Percentiles rank a stretch among this genome's conserved stretches.
Conservation (phyloP, 176 grass and related monocot genomes). For the Musa acuminata region DNA sequence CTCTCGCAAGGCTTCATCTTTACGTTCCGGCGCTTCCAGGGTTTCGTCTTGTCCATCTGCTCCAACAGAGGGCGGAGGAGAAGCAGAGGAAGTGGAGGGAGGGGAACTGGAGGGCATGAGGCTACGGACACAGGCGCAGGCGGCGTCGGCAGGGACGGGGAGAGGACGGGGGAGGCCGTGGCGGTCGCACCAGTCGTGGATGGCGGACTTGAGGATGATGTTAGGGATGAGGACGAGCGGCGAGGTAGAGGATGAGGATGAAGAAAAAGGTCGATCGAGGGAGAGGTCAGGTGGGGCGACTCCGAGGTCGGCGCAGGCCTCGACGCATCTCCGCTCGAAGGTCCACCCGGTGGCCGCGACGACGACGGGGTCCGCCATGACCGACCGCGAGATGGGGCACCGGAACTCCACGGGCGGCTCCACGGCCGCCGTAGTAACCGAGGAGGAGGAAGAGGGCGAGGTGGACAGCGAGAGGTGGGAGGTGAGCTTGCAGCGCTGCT, state of each 20-base stretch:
- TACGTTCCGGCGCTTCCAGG: neutral
- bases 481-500: neutral
- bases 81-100: neutral
- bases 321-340: slow-evolving; percentile 43
- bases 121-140: slow-evolving; percentile 14
- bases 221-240: slow-evolving; percentile 34
- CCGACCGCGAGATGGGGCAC: slow-evolving; percentile 30
- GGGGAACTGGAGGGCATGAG: slow-evolving; percentile 14
- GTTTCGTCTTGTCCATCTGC: neutral
- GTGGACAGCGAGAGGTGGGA: neutral
- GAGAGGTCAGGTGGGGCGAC: slow-evolving; percentile 27
- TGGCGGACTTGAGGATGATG: slow-evolving; percentile 27
- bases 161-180: slow-evolving; percentile 17
- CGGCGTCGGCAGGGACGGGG: slow-evolving; percentile 21
- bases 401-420: slow-evolving; percentile 24
- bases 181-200: slow-evolving; percentile 36
- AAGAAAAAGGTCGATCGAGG: neutral
- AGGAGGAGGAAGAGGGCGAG: neutral
- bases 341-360: slow-evolving; percentile 34
- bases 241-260: neutral
- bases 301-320: slow-evolving; percentile 29
- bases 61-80: neutral
- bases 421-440: neutral
- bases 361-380: slow-evolving; percentile 53
- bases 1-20: neutral